Base-by-base conservation (phyloP, 805 yeast genomes). In the Kuraishia ogatae region DNA sequence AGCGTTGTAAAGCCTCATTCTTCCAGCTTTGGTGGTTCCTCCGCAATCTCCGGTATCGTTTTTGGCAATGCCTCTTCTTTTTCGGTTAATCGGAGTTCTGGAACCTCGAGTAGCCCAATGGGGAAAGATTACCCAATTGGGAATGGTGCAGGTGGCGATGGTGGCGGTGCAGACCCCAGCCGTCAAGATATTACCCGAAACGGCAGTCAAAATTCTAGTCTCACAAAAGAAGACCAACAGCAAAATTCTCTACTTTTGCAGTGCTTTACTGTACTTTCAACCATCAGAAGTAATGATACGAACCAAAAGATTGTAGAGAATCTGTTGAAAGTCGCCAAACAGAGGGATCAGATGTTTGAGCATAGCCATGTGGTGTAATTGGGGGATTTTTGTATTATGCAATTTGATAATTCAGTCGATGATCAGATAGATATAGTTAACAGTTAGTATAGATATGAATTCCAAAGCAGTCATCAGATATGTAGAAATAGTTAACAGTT, bases 271-370 rank as follows among this genome's bases (percentile, higher is more conserved):
- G 71, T 82, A 28, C 64, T 87, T 29, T 75, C 78, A 21, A 73
- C 82, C 1, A 74, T 83, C 2, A 78, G 78, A 50, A 75, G 84
- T 0, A 72, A 69, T 7, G 85, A 83, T 60, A 78, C 78, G 22
- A 77, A 79, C 55, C 91, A 85, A 61, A 71, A 70, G 48, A 72
- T 78, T n/a, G 71, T 85, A n/a, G 87, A 84, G 50, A 80, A 77
- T 53, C 65, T 82, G 55, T 67, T 80, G 61, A 60, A 61, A 24
- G 66, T 61, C 48, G 56, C 61, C n/a, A 60, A 61, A 43, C 68
- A 69, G 46, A 61, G 53, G 43, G 63, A 66, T 48, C 28, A 52
- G 29, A 10, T 58, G 23, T 29, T 8, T 35, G 7, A 7, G n/a
- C 29, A 10, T 26, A 26, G 29, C 10, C 29, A 26, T 10, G 29